Evolutionary conservation across 2,329 filamentous ascomycete genomes (phyloP).

Genomic region (Aureobasidium vineae): DNA sequence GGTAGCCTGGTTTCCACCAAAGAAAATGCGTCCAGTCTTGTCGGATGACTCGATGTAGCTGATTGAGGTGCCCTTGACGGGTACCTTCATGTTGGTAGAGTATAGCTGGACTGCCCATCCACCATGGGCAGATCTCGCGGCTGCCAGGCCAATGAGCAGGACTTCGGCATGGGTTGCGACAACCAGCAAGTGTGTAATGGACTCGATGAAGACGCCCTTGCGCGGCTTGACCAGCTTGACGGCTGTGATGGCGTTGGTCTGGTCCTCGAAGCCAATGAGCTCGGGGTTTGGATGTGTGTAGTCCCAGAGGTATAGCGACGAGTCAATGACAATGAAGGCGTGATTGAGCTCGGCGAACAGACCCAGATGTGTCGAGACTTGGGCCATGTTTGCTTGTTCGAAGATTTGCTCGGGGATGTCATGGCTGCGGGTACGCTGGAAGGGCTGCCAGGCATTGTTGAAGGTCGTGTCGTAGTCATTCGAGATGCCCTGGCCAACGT

Average conservation of each 20-base stretch:
- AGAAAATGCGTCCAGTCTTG: conserved; percentile 87
- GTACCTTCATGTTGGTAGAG: conserved; percentile 80
- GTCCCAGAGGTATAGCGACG: conserved; percentile 95
- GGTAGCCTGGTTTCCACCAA: conserved; percentile 74
- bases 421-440: conserved; percentile 82
- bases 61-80: conserved; percentile 73
- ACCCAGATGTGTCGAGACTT: conserved; percentile 90
- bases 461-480: conserved; percentile 83
- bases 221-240: conserved; percentile 85
- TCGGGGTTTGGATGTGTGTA: conserved; percentile 92
- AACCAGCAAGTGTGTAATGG: conserved; percentile 84
- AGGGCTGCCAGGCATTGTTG: conserved; percentile 75
- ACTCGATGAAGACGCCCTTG: conserved; percentile 78
- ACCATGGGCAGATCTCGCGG: conserved; percentile 62
- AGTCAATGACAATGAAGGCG: conserved; percentile 94
- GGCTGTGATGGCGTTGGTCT: conserved; percentile 82
- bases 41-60: conserved; percentile 73
- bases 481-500: conserved; percentile 79
- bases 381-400: conserved; percentile 83
- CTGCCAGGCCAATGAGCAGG: conserved; percentile 78
- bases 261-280: conserved; percentile 87
- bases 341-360: conserved; percentile 93
- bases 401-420: conserved; percentile 90
- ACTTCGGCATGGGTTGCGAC: conserved; percentile 85
- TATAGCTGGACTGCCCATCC: conserved; percentile 75